A percentile compares a stretch with the other conserved stretches of the same genome.
These are phyloP conservation scores for Lasiosphaeria hispida DNA, from an alignment of 495 filamentous ascomycete species.

Conservation along the genomic window DNA sequence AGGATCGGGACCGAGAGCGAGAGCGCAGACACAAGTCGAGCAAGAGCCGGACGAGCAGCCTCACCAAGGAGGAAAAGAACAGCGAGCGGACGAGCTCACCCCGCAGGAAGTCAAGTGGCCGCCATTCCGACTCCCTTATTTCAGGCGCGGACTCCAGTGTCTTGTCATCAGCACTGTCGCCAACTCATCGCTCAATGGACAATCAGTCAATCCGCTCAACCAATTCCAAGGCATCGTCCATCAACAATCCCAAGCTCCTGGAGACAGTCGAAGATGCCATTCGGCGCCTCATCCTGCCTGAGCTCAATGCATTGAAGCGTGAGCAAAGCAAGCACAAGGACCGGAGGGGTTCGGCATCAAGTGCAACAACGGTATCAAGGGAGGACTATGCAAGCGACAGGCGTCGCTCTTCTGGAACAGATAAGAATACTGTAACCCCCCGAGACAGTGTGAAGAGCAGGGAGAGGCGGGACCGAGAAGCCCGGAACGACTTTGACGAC, in stretches of 20 bases:
- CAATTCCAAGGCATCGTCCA: constrained; percentile 72
- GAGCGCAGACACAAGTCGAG: constrained; percentile 36
- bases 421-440: constrained; percentile 30
- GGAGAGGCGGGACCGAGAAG: constrained; percentile 48
- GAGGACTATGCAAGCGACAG: constrained; percentile 54
- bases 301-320: constrained; percentile 85
- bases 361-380: constrained; percentile 56
- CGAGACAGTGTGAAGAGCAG: constrained; percentile 39
- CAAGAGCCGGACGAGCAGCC: constrained; percentile 60
- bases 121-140: constrained; percentile 59
- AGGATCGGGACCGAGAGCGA: constrained; percentile 45
- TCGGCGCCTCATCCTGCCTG: constrained; percentile 83
- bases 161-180: constrained; percentile 68
- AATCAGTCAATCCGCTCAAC: constrained; percentile 73
- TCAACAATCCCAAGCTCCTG: constrained; percentile 94
- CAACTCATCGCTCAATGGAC: constrained; percentile 67
- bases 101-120: constrained; percentile 59
- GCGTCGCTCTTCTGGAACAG: constrained; percentile 35
- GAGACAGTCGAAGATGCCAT: constrained; percentile 97
- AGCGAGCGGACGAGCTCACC: constrained; percentile 53
- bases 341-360: constrained; percentile 60
- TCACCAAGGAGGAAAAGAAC: constrained; percentile 56
- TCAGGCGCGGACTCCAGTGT: constrained; percentile 70
- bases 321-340: constrained; percentile 68
- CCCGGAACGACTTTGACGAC: constrained; percentile 61